Percentiles rank a stretch among this genome's conserved stretches.
Evolutionary conservation across 1,139 yeast genomes (phyloP).

Genomic region (Diutina rugosa): DNA sequence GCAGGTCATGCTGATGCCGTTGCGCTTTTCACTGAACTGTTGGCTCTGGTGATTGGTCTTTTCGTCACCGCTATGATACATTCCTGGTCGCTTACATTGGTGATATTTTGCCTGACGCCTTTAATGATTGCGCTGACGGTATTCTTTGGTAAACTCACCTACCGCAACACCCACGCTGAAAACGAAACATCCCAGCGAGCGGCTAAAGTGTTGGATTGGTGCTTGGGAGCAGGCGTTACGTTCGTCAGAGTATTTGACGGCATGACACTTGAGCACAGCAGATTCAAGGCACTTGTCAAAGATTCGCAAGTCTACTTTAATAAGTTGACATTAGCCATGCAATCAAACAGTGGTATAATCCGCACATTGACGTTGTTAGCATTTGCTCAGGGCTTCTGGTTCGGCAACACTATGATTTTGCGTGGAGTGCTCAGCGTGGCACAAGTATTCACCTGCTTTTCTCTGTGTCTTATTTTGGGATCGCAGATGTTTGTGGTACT

Average conservation of each 20-base stretch:
- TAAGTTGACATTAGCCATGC: constrained; percentile 32
- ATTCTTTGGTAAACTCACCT: constrained; percentile 39
- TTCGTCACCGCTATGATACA: constrained; percentile 57
- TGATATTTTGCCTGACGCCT: constrained; percentile 64
- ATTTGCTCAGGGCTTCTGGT: constrained; percentile 91
- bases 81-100: constrained; percentile 76
- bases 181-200: constrained; percentile 44
- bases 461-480: constrained; percentile 65
- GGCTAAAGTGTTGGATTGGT: constrained; percentile 60
- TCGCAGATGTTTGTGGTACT: constrained; percentile 40
- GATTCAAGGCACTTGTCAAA: constrained; percentile 26
- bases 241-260: constrained; percentile 49
- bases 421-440: constrained; percentile 38
- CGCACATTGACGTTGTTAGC: constrained; percentile 49
- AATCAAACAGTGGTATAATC: constrained; percentile 46
- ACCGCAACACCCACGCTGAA: constrained; percentile 38
- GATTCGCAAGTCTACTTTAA: constrained; percentile 36
- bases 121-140: constrained; percentile 39
- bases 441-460: constrained; percentile 69
- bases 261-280: constrained; percentile 33
- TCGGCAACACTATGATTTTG: constrained; percentile 57
- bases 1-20: constrained; percentile 57
- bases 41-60: constrained; percentile 41
- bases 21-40: constrained; percentile 41
- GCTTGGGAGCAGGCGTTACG: constrained; percentile 42